Conservation (phyloP, 2,329 filamentous ascomycete genomes). For the Dichotomopilus funicola region DNA sequence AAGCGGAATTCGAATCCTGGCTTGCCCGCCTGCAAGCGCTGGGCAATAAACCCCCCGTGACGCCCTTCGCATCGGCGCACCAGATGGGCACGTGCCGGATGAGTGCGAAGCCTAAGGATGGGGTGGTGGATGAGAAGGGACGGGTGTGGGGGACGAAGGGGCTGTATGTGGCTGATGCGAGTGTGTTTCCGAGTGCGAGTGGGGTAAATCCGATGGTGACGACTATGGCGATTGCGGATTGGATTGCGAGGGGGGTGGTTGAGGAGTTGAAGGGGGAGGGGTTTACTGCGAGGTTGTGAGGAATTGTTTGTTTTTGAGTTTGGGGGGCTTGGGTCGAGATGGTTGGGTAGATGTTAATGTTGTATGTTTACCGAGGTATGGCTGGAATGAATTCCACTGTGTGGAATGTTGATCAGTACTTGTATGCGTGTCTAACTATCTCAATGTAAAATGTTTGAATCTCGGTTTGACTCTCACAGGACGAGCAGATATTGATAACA, state of each 20-base stretch:
- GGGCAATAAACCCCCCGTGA: constrained; percentile 44
- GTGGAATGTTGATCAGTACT: no score
- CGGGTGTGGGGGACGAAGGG: constrained; percentile 59
- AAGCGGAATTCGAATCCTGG: constrained; percentile 53
- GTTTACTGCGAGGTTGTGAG: constrained; percentile 13
- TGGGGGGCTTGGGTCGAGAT: no score
- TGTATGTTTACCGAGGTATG: no score
- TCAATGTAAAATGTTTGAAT: no score
- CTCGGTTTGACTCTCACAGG: no score
- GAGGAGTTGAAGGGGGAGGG: constrained; percentile 36
- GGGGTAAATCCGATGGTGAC: constrained; percentile 82
- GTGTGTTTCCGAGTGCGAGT: constrained; percentile 68
- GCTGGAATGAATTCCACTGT: no score
- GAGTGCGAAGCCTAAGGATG: constrained; percentile 46
- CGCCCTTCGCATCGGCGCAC: constrained; percentile 62
- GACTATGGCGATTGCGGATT: constrained; percentile 62
- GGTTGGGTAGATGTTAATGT: no score
- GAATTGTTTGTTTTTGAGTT: no score
- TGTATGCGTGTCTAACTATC: no score
- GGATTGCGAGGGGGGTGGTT: constrained; percentile 53
- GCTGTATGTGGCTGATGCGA: constrained; percentile 67
- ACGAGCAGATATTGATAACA: no score
- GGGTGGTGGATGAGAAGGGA: constrained; percentile 53
- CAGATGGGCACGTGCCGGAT: constrained; percentile 77
- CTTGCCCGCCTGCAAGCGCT: constrained; percentile 42